Evolutionary conservation across 2,329 filamentous ascomycete species (phyloP).

Genomic region (Colletotrichum cuscutae): DNA sequence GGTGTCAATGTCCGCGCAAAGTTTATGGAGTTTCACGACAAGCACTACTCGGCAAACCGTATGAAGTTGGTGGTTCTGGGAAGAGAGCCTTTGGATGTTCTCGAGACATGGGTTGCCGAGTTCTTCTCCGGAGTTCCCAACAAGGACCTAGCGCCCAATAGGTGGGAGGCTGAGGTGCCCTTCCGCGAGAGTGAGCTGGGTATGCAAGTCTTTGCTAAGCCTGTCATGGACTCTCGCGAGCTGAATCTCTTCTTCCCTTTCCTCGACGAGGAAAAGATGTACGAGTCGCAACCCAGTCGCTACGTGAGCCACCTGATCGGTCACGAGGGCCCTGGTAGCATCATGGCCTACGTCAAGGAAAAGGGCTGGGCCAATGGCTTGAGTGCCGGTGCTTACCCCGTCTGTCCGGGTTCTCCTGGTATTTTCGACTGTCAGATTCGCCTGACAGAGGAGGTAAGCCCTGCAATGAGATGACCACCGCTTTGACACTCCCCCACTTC

Average conservation of each 20-base stretch:
- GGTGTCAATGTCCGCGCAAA: conserved; percentile 89
- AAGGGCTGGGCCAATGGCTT: conserved; percentile 91
- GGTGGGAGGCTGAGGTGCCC: conserved; percentile 63
- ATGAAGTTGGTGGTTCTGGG: conserved; percentile 94
- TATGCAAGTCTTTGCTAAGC: conserved; percentile 86
- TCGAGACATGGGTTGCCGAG: conserved; percentile 86
- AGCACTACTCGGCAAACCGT: conserved; percentile 90
- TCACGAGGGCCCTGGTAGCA: conserved; percentile 91
- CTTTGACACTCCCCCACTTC: neutral
- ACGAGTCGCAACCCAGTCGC: conserved; percentile 82
- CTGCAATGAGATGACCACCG: neutral
- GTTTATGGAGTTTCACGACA: conserved; percentile 91
- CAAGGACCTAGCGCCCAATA: conserved; percentile 76
- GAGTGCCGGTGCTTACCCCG: conserved; percentile 77
- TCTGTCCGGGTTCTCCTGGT: conserved; percentile 81
- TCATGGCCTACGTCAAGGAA: conserved; percentile 88
- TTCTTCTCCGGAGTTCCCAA: conserved; percentile 85
- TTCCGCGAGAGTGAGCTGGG: conserved; percentile 61
- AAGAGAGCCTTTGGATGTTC: conserved; percentile 80
- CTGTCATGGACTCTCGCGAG: conserved; percentile 87
- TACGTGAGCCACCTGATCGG: conserved; percentile 92
- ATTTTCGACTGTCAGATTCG: conserved; percentile 84
- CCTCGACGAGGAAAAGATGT: conserved; percentile 83
- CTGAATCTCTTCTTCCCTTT: conserved; percentile 87
- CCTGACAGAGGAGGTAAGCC: conserved; percentile 79